Evolutionary conservation across 441 rosid genomes (phyloP).

Genomic region (Croton setiger): DNA sequence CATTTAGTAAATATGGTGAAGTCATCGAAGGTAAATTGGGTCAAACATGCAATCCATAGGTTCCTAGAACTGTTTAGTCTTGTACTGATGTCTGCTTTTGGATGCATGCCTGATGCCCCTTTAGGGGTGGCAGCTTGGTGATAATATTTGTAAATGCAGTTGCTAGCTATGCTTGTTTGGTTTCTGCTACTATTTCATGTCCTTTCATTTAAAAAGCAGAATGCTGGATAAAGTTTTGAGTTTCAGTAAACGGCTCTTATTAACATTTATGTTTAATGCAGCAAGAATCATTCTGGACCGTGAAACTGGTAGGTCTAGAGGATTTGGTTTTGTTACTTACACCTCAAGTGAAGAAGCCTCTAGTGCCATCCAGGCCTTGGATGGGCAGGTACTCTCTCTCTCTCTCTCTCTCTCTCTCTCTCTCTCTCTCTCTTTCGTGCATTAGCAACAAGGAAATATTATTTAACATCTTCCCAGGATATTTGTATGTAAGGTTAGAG

Average conservation of each 20-base stretch:
- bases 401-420: too few relatives aligned
- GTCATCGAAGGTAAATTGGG: conserved; percentile 59
- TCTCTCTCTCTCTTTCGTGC: too few relatives aligned
- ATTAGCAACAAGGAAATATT: too few relatives aligned
- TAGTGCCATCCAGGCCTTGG: conserved; percentile 87
- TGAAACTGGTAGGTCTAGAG: conserved; percentile 89
- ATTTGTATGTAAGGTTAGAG: too few relatives aligned
- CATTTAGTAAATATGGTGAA: conserved; percentile 77
- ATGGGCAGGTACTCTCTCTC: conserved; percentile 60
- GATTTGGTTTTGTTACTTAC: conserved; percentile 87
- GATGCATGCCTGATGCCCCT: background rate
- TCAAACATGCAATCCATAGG: background rate
- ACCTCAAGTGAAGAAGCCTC: conserved; percentile 68
- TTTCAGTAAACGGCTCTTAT: background rate
- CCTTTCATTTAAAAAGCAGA: background rate
- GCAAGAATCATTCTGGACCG: conserved; percentile 86
- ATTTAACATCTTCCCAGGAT: too few relatives aligned
- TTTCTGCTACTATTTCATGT: background rate
- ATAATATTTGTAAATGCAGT: background rate
- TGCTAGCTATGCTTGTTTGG: background rate
- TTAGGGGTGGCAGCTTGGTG: background rate
- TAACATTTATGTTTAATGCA: conserved; percentile 23
- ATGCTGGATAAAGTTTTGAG: background rate
- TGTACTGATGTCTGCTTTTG: background rate
- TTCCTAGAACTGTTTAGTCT: background rate